Conservation (phyloP, 1,284 basidiomycete species). For the Naganishia albida region DNA sequence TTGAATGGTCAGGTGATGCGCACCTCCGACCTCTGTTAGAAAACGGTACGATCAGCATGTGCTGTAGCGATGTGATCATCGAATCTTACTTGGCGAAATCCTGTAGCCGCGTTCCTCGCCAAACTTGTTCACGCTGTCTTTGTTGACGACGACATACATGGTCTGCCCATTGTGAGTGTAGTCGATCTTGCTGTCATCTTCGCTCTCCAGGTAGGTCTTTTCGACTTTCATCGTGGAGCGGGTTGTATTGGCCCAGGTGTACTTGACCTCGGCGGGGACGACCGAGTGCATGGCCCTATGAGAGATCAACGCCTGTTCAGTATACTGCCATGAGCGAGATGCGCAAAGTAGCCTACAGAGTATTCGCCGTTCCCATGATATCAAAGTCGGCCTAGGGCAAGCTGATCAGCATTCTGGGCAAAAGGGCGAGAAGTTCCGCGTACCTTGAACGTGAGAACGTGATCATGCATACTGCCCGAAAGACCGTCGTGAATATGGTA, state of each 20-base stretch:
- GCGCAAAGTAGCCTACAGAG: too few species aligned
- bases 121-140: slow-evolving; percentile 57
- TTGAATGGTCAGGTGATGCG: slow-evolving; percentile 42
- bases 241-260: slow-evolving; percentile 43
- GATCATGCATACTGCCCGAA: slow-evolving; percentile 48
- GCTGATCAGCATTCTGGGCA: not conserved
- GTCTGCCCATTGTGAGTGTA: slow-evolving; percentile 61
- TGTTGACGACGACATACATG: slow-evolving; percentile 64
- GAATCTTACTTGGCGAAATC: slow-evolving; percentile 40
- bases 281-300: slow-evolving; percentile 41
- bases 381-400: slow-evolving; percentile 37
- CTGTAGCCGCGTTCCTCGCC: slow-evolving; percentile 50
- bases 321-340: too few species aligned
- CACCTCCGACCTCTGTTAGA: slow-evolving; percentile 34
- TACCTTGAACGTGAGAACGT: slow-evolving; percentile 42
- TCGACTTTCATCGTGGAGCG: slow-evolving; percentile 47
- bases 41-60: not conserved
- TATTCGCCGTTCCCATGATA: slow-evolving; percentile 44
- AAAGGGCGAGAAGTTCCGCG: slow-evolving; percentile 8
- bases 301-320: too few species aligned
- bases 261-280: slow-evolving; percentile 39
- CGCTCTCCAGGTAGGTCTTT: slow-evolving; percentile 58
- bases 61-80: too few species aligned
- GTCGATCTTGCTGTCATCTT: slow-evolving; percentile 59
- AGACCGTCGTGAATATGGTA: slow-evolving; percentile 47